These are phyloP conservation scores for Debaryomyces coudertii DNA, from an alignment of 1,139 yeast species.

Conservation along the genomic window DNA sequence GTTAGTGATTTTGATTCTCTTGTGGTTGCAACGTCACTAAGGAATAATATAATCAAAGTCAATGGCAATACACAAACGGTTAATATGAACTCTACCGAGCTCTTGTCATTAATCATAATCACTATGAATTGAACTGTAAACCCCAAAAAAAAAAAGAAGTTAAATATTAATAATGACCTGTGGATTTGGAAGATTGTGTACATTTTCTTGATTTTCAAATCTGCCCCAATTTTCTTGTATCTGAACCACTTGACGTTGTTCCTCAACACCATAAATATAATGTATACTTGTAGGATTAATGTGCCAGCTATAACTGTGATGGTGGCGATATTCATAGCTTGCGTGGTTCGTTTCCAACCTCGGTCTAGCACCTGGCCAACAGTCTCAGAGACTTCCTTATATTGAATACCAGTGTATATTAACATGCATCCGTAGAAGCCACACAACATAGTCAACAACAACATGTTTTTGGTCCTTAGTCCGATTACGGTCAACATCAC, in stretches of 20 bases:
- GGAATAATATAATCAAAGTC: conserved; percentile 42
- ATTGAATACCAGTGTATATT: conserved; percentile 55
- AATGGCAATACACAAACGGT: conserved; percentile 54
- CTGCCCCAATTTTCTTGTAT: conserved; percentile 56
- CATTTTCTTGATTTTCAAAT: conserved; percentile 41
- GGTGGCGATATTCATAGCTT: conserved; percentile 48
- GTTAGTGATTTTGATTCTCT: conserved; percentile 40
- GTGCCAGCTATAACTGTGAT: conserved; percentile 49
- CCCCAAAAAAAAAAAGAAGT: conserved; percentile 55
- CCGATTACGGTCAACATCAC: conserved; percentile 47
- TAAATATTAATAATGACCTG: conserved; percentile 46
- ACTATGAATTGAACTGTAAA: conserved; percentile 58
- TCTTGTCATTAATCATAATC: conserved; percentile 44
- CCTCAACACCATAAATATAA: conserved; percentile 40
- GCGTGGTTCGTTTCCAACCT: conserved; percentile 33
- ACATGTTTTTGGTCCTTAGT: conserved; percentile 44
- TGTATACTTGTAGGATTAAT: conserved; percentile 32
- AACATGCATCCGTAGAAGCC: conserved; percentile 52
- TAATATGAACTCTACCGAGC: conserved; percentile 51
- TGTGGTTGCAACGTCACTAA: conserved; percentile 44
- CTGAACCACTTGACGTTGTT: conserved; percentile 53
- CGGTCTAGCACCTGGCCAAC: conserved; percentile 24
- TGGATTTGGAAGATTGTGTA: conserved; percentile 48
- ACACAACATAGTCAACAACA: conserved; percentile 45
- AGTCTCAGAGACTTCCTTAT: conserved; percentile 41